These are phyloP conservation scores for Pleurotus pulmonarius DNA, from an alignment of 768 basidiomycete genomes.

Conservation along the genomic window DNA sequence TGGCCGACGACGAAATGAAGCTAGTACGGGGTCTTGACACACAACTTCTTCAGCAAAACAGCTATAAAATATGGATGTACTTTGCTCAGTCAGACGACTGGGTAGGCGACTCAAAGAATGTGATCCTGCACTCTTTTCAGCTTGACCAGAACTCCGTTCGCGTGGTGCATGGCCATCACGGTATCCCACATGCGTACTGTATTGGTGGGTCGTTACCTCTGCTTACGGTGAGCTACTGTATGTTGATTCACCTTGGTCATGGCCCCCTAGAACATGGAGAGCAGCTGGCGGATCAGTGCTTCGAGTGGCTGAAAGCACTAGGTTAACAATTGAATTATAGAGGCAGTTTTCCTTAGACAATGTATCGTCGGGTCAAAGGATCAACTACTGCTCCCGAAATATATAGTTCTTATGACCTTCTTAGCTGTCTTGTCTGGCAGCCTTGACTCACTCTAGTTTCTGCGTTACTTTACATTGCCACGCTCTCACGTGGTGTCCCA, in stretches of 20 bases:
- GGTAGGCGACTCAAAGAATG: conserved; percentile 56
- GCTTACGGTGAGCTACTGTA: not conserved
- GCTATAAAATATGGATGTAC: conserved; percentile 41
- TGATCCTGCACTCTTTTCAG: conserved; percentile 37
- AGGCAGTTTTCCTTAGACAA: too few relatives aligned
- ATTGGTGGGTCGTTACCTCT: conserved; percentile 45
- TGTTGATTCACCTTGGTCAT: not conserved
- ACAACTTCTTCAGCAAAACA: conserved; percentile 35
- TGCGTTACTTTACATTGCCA: too few relatives aligned
- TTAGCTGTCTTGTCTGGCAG: too few relatives aligned
- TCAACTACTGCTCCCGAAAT: too few relatives aligned
- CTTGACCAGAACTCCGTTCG: conserved; percentile 25
- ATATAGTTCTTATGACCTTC: too few relatives aligned
- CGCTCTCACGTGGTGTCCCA: too few relatives aligned
- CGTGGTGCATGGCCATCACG: conserved; percentile 40
- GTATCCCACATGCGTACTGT: conserved; percentile 71
- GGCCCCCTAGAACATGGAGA: conserved; percentile 45
- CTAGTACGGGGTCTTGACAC: conserved; percentile 51
- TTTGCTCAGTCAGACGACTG: conserved; percentile 65
- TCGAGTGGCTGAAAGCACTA: conserved; percentile 31
- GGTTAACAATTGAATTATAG: conserved; percentile 10
- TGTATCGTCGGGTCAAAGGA: too few relatives aligned
- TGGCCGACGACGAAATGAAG: conserved; percentile 71
- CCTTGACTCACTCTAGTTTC: too few relatives aligned
- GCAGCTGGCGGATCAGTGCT: conserved; percentile 44